Percentiles rank a stretch among this genome's conserved stretches.
Conservation (phyloP, 805 yeast genomes). For the Candida adriatica region DNA sequence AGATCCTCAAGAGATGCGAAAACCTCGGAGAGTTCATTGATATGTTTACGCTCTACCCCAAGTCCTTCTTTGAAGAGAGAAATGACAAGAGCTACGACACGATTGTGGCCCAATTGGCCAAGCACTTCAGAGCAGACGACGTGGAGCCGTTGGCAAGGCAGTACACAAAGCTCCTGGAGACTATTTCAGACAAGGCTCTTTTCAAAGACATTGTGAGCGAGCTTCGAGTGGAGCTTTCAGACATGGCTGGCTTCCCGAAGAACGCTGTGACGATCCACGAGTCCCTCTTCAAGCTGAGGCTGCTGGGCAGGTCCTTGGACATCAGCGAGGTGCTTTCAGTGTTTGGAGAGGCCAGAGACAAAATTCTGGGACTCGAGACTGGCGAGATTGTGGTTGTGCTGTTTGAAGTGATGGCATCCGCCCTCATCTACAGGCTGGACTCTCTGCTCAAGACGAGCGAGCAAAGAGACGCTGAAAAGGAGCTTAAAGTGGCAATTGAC, state of each 20-base stretch:
- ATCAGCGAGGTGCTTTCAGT: slow-evolving; percentile 6
- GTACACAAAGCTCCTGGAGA: slow-evolving; percentile 6
- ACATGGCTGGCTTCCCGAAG: slow-evolving; percentile 8
- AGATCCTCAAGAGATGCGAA: slow-evolving; percentile 13
- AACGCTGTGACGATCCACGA: slow-evolving; percentile 13
- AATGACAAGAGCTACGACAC: slow-evolving; percentile 12
- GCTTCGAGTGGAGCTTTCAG: slow-evolving; percentile 11
- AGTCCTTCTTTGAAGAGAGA: slow-evolving; percentile 19
- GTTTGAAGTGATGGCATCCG: slow-evolving; percentile 14
- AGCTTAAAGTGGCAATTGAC: slow-evolving; percentile 12
- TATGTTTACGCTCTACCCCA: slow-evolving; percentile 13
- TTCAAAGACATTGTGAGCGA: slow-evolving; percentile 12
- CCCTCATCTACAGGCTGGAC: slow-evolving; percentile 16
- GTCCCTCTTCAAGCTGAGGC: slow-evolving; percentile 12
- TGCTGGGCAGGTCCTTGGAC: slow-evolving; percentile 13
- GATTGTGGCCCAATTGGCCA: slow-evolving; percentile 8
- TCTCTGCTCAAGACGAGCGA: slow-evolving; percentile 12
- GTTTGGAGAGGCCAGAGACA: too few relatives aligned
- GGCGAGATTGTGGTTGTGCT: too few relatives aligned
- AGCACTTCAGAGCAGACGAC: slow-evolving; percentile 17
- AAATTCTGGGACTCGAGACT: too few relatives aligned
- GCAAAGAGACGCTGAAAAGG: slow-evolving; percentile 14
- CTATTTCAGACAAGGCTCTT: background rate
- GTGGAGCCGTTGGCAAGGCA: slow-evolving; percentile 10
- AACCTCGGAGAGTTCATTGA: slow-evolving; percentile 13